Conservation (phyloP, 306 rosid species). For the Astragalus glycyphyllos region DNA sequence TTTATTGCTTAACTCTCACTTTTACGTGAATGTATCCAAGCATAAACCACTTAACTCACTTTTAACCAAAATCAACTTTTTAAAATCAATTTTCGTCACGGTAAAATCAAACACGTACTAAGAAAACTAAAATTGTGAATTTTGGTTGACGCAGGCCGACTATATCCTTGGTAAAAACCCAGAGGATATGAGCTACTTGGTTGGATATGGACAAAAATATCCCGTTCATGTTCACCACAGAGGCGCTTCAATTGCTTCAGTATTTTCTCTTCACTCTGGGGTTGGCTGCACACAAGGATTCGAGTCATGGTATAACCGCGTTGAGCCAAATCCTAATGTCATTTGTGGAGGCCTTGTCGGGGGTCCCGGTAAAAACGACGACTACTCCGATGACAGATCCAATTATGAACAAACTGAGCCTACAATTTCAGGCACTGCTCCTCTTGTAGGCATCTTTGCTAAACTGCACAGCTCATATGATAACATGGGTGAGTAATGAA, state of each 20-base stretch:
- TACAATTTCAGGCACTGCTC: constrained; percentile 73
- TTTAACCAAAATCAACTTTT: too few species aligned
- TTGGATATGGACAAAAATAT: constrained; percentile 76
- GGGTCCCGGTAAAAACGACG: constrained; percentile 75
- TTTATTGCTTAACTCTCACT: too few species aligned
- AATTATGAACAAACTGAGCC: constrained; percentile 91
- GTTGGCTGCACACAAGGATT: constrained; percentile 84
- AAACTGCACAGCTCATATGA: constrained; percentile 72
- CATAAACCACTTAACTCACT: too few species aligned
- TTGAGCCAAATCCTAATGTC: constrained; percentile 68
- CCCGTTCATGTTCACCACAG: constrained; percentile 84
- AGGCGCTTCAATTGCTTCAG: constrained; percentile 77
- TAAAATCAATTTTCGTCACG: too few species aligned
- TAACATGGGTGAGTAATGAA: constrained; percentile 47
- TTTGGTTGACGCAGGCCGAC: constrained; percentile 56
- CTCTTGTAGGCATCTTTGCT: constrained; percentile 79
- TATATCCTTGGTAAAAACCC: constrained; percentile 90
- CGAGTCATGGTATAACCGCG: constrained; percentile 68
- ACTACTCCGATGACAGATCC: constrained; percentile 71
- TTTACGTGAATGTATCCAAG: too few species aligned
- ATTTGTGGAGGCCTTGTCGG: constrained; percentile 81
- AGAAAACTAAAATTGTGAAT: constrained; percentile 1
- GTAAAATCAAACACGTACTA: too few species aligned
- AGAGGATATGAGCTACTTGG: constrained; percentile 68
- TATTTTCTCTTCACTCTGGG: constrained; percentile 42